Evolutionary conservation across 2,329 filamentous ascomycete genomes (phyloP).

Genomic region (Aspergillus transmontanensis): DNA sequence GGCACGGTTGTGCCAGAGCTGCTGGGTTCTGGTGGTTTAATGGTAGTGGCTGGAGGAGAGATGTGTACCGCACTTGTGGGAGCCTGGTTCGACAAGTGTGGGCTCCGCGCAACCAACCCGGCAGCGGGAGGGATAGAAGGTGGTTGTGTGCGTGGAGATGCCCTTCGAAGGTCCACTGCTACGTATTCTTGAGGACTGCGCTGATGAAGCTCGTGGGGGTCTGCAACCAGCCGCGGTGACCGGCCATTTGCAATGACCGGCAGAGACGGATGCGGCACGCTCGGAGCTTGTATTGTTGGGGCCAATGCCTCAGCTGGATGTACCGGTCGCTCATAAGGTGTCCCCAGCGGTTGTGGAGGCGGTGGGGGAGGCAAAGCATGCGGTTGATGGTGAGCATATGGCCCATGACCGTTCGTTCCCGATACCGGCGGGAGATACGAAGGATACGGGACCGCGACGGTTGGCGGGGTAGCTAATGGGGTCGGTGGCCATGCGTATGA

Average conservation of each 20-base stretch:
- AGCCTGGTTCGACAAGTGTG: slow-evolving; percentile 30
- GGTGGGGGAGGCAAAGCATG: slow-evolving; percentile 20
- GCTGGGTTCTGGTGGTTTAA: slow-evolving; percentile 30
- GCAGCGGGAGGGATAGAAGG: slow-evolving; percentile 27
- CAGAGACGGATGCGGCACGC: slow-evolving; percentile 20
- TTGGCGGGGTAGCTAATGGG: slow-evolving; percentile 48
- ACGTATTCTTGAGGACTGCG: slow-evolving; percentile 34
- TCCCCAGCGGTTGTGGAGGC: slow-evolving; percentile 30
- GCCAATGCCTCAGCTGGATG: slow-evolving; percentile 35
- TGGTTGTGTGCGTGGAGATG: slow-evolving; percentile 36
- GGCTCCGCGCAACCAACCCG: slow-evolving; percentile 26
- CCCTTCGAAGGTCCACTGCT: slow-evolving; percentile 37
- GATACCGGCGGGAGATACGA: slow-evolving; percentile 41
- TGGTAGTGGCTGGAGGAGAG: slow-evolving; percentile 15
- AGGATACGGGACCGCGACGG: slow-evolving; percentile 39
- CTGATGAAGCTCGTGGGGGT: slow-evolving; percentile 29
- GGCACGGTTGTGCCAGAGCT: slow-evolving; percentile 51
- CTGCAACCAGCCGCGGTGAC: slow-evolving; percentile 31
- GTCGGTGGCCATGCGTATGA: slow-evolving; percentile 49
- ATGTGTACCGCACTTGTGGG: slow-evolving; percentile 23
- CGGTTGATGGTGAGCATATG: slow-evolving; percentile 35
- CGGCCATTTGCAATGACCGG: slow-evolving; percentile 27
- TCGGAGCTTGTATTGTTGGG: slow-evolving; percentile 25
- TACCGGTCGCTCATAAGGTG: slow-evolving; percentile 37
- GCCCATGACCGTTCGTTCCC: slow-evolving; percentile 30